Evolutionary conservation across 208 protist species (phyloP), one percentile per base, ranked within the genome.

Genomic region (Acanthamoeba healyi): DNA sequence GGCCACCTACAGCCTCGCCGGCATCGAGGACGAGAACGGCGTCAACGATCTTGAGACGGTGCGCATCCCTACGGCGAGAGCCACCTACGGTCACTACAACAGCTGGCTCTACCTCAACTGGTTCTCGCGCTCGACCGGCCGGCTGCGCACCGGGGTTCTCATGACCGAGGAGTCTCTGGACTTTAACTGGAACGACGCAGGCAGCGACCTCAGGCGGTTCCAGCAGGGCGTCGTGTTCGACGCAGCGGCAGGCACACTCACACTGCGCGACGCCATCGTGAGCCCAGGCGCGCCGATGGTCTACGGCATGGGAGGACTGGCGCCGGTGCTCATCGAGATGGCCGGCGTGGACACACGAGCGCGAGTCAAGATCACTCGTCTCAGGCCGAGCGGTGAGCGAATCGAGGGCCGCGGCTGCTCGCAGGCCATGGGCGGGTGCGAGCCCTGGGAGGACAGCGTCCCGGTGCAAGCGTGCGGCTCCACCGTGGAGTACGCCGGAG

Each of bases 81-180:
- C 2, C 58, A 65, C 58, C 4, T 10, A 65, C 19, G n/a, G 58
- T 26, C 58, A 65, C 2, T 14, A 14, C 9, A 10, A 65, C 58
- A 65, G 58, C 9, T 65, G 58, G 58, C 58, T 65, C 9, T 65
- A 65, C 58, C 58, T 65, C 58, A 65, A 65, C 58, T 65, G 58
- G 58, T 10, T 65, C 58, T 65, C 56, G 5, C 24, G 0, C 2
- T 14, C 24, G 24, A 10, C 24, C 17, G 54, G 56, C 1, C 22
- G 24, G 22, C 22, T 63, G 56, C 1, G 56, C 22, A 15, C 22
- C 56, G 56, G 56, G 22, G 26, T 32, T 3, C 3, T 63, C 22
- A 10, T 10, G 4, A 63, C 56, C 19, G 56, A 63, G 10, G 56
- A 63, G 56, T 29, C 24, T 24, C 29, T 63, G 22, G 26, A 29